Evolutionary conservation across 306 rosid species (phyloP), one percentile per base, ranked within the genome.

Genomic region (Cicer arietinum): DNA sequence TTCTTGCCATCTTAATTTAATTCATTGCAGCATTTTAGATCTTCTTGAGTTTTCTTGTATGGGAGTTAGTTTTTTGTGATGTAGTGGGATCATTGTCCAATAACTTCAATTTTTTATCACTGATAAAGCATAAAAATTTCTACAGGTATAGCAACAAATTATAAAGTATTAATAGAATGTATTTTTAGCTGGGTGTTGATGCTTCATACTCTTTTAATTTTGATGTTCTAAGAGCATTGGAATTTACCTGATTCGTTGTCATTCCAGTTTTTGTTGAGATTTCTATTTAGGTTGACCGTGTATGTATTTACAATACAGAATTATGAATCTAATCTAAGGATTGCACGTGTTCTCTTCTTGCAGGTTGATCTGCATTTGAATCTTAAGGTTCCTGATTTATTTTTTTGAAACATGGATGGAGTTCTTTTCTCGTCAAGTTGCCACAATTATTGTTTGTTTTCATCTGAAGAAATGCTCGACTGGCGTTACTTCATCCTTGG

Each of bases 391-490:
- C 73, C 84, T 78, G 70, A 76, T 77, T 58, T 83, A 86, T 77
- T 70, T 69, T 80, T 80, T 60, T 40, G 53, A 90, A 93, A 86
- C 78, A 94, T 92, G 99, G 99, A 92, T 85, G 81, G 78, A 77
- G 89, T 79, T 73, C 72, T 77, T 86, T 77, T 85, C 82, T 84
- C 83, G 89, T 79, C 95, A 84, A 88, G 89, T 74, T 89, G 92
- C 92, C 86, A 85, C 91, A 89, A 86, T 71, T 80, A 77, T 83
- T 86, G 84, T 46, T 83, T 92, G 78, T 80, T 89, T 80, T 87
- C 95, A 74, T 87, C 88, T 86, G 95, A 92, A 86, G 90, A 90
- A 89, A 85, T 94, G 83, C 97, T 89, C 84, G 89, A 94, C 84
- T 87, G 96, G 93, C 88, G 90, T 85, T 89, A 84, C 86, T 89